Base-by-base conservation (phyloP, 2,329 filamentous ascomycete species). In the Verticillium nubilum region DNA sequence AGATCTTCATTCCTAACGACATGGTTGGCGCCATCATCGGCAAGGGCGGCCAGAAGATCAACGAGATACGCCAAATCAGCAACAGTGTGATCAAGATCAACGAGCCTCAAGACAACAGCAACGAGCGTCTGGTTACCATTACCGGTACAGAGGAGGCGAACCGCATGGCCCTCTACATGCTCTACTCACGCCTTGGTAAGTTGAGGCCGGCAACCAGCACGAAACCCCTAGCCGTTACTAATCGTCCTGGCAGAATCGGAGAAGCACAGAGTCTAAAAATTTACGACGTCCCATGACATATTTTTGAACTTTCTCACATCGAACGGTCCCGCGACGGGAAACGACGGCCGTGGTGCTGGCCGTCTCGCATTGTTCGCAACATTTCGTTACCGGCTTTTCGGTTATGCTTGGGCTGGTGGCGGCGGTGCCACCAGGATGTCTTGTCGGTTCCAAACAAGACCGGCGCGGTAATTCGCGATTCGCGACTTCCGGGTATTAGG, bases 1-100 rank as follows among this genome's bases (percentile, higher is more conserved):
- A 99, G 76, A 99, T 99, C 66, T 99, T 90, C 78, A 99, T 99
- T 68, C 95, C 95, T 60, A 99, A 99, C 72, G 95, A 99, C 71
- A 98, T 99, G 95, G 95, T 99, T 58, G 95, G 95, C 64, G 95
- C 95, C 59, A 99, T 99, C 69, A 99, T 99, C 68, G 95, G 95
- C 70, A 99, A 99, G 79, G 95, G 95, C 63, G 95, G 95, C 65
- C 91, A 92, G 59, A 99, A 99, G 85, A 99, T 99, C 82, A 99
- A 99, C 72, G 95, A 99, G 77, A 99, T 99, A 66, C 88, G 95
- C 67, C 92, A 97, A 74, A 87, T 99, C 68, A 96, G 91, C 74
- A 95, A 94, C 67, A 98, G 94, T 77, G 93, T 99, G 54, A 98
- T 99, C 76, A 99, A 99, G 82, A 99, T 99, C 82, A 98, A 99